A percentile compares a stretch with the other conserved stretches of the same genome.
phyloP scores from a whole-genome alignment of 2,329 filamentous ascomycete species.

The Aureobasidium vineae region DNA sequence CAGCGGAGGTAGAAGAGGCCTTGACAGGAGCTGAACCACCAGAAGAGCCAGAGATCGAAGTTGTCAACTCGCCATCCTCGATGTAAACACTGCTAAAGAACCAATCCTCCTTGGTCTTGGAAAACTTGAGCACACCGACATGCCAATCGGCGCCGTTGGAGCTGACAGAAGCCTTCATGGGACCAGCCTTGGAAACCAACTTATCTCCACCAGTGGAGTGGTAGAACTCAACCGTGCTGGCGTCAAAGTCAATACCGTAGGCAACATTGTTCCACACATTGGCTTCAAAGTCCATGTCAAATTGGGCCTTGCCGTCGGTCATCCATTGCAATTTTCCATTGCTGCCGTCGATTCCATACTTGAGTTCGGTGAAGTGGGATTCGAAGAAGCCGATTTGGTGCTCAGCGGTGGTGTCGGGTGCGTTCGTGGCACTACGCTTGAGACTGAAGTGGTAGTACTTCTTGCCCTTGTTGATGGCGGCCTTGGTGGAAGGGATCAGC shows the following conservation, averaged over 20 bases:
- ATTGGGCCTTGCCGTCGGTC: constrained; percentile 59
- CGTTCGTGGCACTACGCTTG: constrained; percentile 57
- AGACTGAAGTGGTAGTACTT: constrained; percentile 73
- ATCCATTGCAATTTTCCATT: constrained; percentile 59
- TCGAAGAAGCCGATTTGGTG: constrained; percentile 67
- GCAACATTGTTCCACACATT: constrained; percentile 73
- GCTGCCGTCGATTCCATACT: constrained; percentile 56
- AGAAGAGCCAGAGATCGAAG: constrained; percentile 31
- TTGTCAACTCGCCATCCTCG: constrained; percentile 54
- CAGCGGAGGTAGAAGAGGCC: background rate
- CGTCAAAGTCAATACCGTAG: constrained; percentile 68
- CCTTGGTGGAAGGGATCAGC: constrained; percentile 67
- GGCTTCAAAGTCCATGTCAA: constrained; percentile 60
- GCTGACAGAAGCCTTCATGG: constrained; percentile 59
- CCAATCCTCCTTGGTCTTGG: constrained; percentile 63
- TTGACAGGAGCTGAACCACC: constrained; percentile 14
- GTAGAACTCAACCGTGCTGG: constrained; percentile 64
- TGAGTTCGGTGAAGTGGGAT: constrained; percentile 72
- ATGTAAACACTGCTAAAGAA: constrained; percentile 71
- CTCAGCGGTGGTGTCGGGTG: constrained; percentile 61
- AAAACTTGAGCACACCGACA: constrained; percentile 65
- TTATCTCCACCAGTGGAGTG: constrained; percentile 62
- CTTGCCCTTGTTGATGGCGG: constrained; percentile 63
- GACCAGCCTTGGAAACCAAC: constrained; percentile 58
- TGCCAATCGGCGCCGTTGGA: constrained; percentile 71